Base-by-base conservation (phyloP, 169 alveolate species). In the Plasmodium berghei region DNA sequence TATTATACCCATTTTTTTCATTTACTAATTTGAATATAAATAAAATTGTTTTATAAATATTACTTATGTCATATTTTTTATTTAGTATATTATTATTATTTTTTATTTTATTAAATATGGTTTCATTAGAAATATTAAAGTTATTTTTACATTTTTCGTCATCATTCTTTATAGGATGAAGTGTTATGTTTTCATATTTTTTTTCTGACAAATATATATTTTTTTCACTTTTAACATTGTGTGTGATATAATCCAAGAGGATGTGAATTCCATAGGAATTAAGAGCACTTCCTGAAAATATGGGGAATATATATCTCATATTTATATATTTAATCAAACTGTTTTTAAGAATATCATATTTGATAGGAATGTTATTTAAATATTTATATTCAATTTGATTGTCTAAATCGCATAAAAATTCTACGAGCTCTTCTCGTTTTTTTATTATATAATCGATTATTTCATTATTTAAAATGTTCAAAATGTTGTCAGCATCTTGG, bases 1-100 rank as follows among this genome's bases (percentile, higher is more conserved):
- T 86, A 49, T 86, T 86, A 42, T 59, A 63, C 2, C 91, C 91
- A 71, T 86, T 86, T 61, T 86, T 86, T 72, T 86, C 91, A 48
- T 52, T 86, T 63, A 72, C 52, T 28, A 86, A 52, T 14, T 86
- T 86, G 59, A 86, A 86, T 46, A 86, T 86, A 64, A 86, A 86
- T 14, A 86, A n/a, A n/a, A 86, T 55, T 9, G 85, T 83, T 62
- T 67, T 67, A 61, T 55, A 83, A 42, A 48, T 45, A 28, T 83
- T 22, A 1, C 2, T 6, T 0, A n/a, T 14, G 16, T 48, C n/a
- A 12, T 40, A 24, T 6, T 70, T 16, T 52, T 16, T 12, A 52
- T 52, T 58, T 9, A n/a, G 16, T 49, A 14, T 77, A 69, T 14
- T 62, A 49, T 22, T 1, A 24, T 12, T 20, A 26, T 49, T 46